phyloP scores from a whole-genome alignment of 345 rosid genomes.

The Aurinia saxatilis region DNA sequence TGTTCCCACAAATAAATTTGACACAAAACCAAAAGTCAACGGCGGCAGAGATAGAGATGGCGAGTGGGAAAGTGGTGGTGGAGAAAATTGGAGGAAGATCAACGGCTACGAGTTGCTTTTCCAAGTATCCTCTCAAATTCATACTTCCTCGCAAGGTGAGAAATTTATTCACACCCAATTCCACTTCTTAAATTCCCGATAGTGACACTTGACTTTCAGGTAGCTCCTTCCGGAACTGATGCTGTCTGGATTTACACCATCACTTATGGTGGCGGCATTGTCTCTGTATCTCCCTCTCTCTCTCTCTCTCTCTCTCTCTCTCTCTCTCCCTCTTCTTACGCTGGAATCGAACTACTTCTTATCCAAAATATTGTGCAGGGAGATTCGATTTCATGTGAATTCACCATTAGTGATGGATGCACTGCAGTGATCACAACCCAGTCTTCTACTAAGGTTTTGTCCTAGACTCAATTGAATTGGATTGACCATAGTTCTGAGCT shows the following conservation, averaged over 20 bases:
- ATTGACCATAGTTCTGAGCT: background rate
- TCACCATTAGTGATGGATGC: constrained; percentile 62
- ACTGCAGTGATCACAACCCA: constrained; percentile 76
- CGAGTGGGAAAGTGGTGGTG: constrained; percentile 58
- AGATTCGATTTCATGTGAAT: constrained; percentile 57
- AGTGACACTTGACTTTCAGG: constrained; percentile 39
- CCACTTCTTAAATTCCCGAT: background rate
- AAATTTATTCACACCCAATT: background rate
- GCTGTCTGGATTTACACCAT: constrained; percentile 84
- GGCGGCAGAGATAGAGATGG: constrained; percentile 22
- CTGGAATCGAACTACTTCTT: background rate
- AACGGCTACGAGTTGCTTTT: constrained; percentile 62
- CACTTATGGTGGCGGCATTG: constrained; percentile 93
- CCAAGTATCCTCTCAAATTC: constrained; percentile 90
- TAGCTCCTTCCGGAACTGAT: constrained; percentile 60
- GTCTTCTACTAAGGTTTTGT: constrained; percentile 77
- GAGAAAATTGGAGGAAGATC: constrained; percentile 69
- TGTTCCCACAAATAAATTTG: too few species aligned
- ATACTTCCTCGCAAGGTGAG: constrained; percentile 61
- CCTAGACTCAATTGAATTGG: background rate
- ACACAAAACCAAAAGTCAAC: too few species aligned
- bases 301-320: background rate
- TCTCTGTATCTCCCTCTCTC: constrained; percentile 47
- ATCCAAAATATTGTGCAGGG: constrained; percentile 20
- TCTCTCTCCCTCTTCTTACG: background rate